These are phyloP conservation scores for Stentor coeruleus DNA, from an alignment of 73 alveolate genomes.

Conservation along the genomic window DNA sequence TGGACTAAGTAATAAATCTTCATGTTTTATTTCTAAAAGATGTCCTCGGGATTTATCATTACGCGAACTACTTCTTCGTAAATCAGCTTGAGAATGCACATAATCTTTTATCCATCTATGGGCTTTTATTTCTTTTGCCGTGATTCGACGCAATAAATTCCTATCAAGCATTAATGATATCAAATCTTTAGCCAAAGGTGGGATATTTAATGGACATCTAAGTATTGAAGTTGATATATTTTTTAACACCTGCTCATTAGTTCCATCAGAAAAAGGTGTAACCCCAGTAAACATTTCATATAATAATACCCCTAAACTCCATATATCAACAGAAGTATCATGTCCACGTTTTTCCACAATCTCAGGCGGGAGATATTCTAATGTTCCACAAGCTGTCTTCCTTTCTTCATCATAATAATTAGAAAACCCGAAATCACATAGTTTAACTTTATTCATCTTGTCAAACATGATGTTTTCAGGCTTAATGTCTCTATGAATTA, in stretches of 20 bases:
- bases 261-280: slow-evolving; percentile 40
- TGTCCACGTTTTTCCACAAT: slow-evolving; percentile 40
- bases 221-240: slow-evolving; percentile 47
- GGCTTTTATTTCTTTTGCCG: neutral
- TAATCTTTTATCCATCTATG: neutral
- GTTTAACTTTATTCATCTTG: slow-evolving; percentile 51
- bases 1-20: neutral
- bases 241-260: slow-evolving; percentile 24
- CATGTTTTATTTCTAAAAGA: neutral
- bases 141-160: neutral
- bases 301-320: slow-evolving; percentile 61
- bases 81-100: no score
- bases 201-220: slow-evolving; percentile 73
- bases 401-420: slow-evolving; percentile 46
- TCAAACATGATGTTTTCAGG: slow-evolving; percentile 19
- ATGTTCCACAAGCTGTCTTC: slow-evolving; percentile 58
- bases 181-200: slow-evolving; percentile 79
- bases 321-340: slow-evolving; percentile 52
- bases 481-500: slow-evolving; percentile 38
- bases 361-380: slow-evolving; percentile 65
- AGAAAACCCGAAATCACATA: slow-evolving; percentile 66
- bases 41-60: neutral
- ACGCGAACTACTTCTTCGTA: no score
- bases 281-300: slow-evolving; percentile 58
- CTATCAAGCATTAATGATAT: slow-evolving; percentile 26